phyloP scores from a whole-genome alignment of 495 filamentous ascomycete genomes.

The Beverwykella pulmonaria region DNA sequence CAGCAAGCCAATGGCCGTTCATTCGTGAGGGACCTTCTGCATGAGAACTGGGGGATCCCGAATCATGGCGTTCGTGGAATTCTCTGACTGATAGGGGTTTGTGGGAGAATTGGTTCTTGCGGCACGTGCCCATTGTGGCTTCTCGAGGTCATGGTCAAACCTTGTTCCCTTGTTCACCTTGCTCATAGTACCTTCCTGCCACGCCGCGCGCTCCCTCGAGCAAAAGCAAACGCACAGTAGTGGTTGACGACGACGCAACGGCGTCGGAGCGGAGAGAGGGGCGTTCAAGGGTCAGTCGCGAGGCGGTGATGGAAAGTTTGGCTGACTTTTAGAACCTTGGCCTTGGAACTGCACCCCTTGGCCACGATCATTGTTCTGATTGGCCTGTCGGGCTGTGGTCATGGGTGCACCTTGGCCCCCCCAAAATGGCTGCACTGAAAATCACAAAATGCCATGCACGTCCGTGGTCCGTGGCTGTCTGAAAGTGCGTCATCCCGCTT shows the following conservation, averaged over 20 bases:
- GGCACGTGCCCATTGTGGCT: too few species aligned
- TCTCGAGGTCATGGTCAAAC: too few species aligned
- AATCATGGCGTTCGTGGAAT: neutral
- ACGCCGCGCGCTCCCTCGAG: neutral
- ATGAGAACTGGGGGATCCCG: neutral
- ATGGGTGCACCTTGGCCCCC: too few species aligned
- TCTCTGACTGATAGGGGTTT: too few species aligned
- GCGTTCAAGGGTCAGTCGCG: neutral
- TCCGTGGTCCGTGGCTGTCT: conserved; percentile 3
- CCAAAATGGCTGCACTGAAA: neutral
- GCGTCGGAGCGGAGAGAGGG: neutral
- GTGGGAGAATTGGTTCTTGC: neutral
- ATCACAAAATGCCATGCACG: conserved; percentile 2
- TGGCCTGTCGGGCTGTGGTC: neutral
- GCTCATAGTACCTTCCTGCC: too few species aligned
- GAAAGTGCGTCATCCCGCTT: conserved; percentile 15
- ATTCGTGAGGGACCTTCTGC: neutral
- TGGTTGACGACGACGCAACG: neutral
- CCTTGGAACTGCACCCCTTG: neutral
- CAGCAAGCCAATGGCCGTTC: neutral
- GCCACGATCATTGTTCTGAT: neutral
- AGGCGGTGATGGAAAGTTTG: neutral
- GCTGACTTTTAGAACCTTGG: neutral
- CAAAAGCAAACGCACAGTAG: neutral
- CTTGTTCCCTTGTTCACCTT: neutral